A percentile compares a stretch with the other conserved stretches of the same genome.
These are phyloP conservation scores for Collybiopsis luxurians DNA, from an alignment of 768 basidiomycete species.

Conservation along the genomic window DNA sequence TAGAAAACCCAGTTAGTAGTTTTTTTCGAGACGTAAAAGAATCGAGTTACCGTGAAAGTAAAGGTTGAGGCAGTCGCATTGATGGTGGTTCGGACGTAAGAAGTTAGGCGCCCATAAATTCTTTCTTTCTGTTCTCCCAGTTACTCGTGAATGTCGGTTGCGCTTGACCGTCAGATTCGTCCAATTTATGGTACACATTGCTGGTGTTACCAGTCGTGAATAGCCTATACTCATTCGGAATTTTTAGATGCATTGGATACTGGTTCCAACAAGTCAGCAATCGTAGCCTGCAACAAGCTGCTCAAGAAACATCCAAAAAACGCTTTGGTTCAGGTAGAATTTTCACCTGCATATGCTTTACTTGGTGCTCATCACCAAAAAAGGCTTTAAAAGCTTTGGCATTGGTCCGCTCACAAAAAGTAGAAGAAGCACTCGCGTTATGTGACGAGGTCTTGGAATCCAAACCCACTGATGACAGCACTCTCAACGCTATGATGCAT, in stretches of 20 bases:
- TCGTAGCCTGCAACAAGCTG: slow-evolving; percentile 82
- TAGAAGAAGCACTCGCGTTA: slow-evolving; percentile 75
- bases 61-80: slow-evolving; percentile 40
- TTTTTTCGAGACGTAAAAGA: slow-evolving; percentile 7
- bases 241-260: slow-evolving; percentile 78
- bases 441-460: slow-evolving; percentile 78
- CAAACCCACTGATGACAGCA: slow-evolving; percentile 71
- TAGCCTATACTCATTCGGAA: slow-evolving; percentile 3
- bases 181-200: slow-evolving; percentile 69
- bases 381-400: slow-evolving; percentile 86
- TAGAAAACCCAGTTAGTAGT: background rate
- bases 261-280: slow-evolving; percentile 82
- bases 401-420: slow-evolving; percentile 79
- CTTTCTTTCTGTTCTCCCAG: slow-evolving; percentile 6
- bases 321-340: slow-evolving; percentile 61
- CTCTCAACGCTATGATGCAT: slow-evolving; percentile 80
- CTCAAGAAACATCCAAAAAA: slow-evolving; percentile 83
- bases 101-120: background rate
- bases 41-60: slow-evolving; percentile 46
- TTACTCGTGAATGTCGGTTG: slow-evolving; percentile 46
- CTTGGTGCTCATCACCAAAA: slow-evolving; percentile 12
- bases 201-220: slow-evolving; percentile 5
- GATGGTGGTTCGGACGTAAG: background rate
- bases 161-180: slow-evolving; percentile 79
- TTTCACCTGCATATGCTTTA: slow-evolving; percentile 1